Conservation (phyloP, 345 rosid genomes). For the Eucalyptus pauciflora region DNA sequence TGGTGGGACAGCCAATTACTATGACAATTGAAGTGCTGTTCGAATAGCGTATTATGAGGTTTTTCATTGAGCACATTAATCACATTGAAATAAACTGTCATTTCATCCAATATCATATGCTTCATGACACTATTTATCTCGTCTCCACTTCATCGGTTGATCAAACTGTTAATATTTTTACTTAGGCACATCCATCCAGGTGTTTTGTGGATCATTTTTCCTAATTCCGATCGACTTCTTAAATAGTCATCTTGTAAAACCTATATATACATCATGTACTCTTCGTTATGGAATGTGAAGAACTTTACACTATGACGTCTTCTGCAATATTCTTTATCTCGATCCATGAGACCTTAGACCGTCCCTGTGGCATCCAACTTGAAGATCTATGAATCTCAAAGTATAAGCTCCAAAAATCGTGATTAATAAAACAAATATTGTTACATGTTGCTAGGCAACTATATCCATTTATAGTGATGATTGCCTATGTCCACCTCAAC, state of each 20-base stretch:
- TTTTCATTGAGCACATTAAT: no score
- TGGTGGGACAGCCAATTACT: no score
- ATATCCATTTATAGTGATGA: not conserved
- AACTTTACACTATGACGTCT: not conserved
- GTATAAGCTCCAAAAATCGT: not conserved
- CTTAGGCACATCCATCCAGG: not conserved
- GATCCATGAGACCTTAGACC: not conserved
- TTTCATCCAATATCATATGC: no score
- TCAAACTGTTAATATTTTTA: no score
- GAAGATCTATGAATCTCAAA: not conserved
- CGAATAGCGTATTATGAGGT: no score
- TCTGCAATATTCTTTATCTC: not conserved
- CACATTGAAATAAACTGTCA: no score
- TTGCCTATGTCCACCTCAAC: not conserved
- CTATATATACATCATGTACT: not conserved
- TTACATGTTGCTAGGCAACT: not conserved
- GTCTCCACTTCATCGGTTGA: no score
- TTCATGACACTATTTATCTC: no score
- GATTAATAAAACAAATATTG: no score
- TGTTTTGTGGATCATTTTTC: not conserved
- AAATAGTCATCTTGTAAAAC: not conserved
- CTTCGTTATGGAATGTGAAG: not conserved
- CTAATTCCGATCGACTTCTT: not conserved
- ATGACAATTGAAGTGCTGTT: no score
- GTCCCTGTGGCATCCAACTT: not conserved